Conservation (phyloP, 441 rosid genomes). For the Melastoma candidum region DNA sequence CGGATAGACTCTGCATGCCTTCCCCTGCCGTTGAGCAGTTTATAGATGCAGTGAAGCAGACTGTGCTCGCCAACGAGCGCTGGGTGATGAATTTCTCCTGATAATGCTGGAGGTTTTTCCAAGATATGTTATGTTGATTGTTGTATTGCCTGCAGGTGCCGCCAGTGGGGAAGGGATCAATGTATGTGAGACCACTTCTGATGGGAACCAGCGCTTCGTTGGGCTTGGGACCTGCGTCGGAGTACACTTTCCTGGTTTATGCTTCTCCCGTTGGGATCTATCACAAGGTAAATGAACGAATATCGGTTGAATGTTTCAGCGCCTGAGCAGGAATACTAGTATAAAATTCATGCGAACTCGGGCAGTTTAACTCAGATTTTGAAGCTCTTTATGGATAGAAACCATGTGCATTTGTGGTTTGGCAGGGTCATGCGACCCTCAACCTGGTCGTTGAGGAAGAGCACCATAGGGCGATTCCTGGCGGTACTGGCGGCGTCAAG, state of each 20-base stretch:
- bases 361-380: too few species aligned
- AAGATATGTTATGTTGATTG: not conserved
- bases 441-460: constrained; percentile 19
- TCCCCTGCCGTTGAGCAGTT: too few species aligned
- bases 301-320: too few species aligned
- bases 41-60: too few species aligned
- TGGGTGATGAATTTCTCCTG: constrained; percentile 8
- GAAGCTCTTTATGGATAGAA: too few species aligned
- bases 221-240: constrained; percentile 17
- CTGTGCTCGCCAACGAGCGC: constrained; percentile 1
- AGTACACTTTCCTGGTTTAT: constrained; percentile 17
- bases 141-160: constrained; percentile 14
- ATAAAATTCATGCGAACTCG: too few species aligned
- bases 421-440: constrained; percentile 4
- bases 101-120: not conserved
- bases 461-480: constrained; percentile 12
- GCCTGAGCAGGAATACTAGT: too few species aligned
- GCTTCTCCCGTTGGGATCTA: constrained; percentile 17
- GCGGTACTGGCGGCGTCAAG: constrained; percentile 19
- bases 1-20: too few species aligned
- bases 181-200: constrained; percentile 19
- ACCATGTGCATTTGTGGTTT: too few species aligned
- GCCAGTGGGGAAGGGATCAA: constrained; percentile 15
- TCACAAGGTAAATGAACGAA: constrained; percentile 9
- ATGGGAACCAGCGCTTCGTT: constrained; percentile 17